Percentiles rank a stretch among this genome's conserved stretches.
phyloP scores from a whole-genome alignment of 768 basidiomycete species.

The Serendipita vermifera region DNA sequence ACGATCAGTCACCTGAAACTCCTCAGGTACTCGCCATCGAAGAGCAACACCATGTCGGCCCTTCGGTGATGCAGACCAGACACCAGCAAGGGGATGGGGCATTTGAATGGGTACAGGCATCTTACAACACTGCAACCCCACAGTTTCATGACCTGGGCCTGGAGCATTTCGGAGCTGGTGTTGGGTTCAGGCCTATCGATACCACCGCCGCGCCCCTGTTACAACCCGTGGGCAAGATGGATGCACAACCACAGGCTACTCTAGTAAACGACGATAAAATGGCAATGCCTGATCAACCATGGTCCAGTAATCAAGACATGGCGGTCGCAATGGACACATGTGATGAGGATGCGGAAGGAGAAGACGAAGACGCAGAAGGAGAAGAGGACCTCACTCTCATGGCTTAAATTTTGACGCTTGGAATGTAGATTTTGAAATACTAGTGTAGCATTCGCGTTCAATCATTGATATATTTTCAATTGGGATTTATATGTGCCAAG shows the following conservation, averaged over 20 bases:
- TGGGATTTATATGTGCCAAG: too few species aligned
- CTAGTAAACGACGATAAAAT: background rate
- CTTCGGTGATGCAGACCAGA: background rate
- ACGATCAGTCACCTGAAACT: background rate
- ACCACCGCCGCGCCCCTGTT: background rate
- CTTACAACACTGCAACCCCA: background rate
- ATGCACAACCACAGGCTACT: background rate
- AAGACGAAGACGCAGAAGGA: conserved; percentile 20
- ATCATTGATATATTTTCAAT: too few species aligned
- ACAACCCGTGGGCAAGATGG: background rate
- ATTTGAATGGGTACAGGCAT: background rate
- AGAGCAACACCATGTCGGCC: background rate
- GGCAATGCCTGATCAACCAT: background rate
- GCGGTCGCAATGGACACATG: conserved; percentile 20
- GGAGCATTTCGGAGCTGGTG: background rate
- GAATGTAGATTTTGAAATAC: too few species aligned
- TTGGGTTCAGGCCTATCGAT: background rate
- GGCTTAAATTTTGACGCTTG: background rate
- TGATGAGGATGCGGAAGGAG: conserved; percentile 14
- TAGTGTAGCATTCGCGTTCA: too few species aligned
- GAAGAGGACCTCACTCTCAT: conserved; percentile 17
- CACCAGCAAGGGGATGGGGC: background rate
- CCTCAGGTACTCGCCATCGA: background rate
- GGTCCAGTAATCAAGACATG: conserved; percentile 9
- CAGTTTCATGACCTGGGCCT: background rate